Conservation (phyloP, 179 eudicot species). For the Gypsophila paniculata region DNA sequence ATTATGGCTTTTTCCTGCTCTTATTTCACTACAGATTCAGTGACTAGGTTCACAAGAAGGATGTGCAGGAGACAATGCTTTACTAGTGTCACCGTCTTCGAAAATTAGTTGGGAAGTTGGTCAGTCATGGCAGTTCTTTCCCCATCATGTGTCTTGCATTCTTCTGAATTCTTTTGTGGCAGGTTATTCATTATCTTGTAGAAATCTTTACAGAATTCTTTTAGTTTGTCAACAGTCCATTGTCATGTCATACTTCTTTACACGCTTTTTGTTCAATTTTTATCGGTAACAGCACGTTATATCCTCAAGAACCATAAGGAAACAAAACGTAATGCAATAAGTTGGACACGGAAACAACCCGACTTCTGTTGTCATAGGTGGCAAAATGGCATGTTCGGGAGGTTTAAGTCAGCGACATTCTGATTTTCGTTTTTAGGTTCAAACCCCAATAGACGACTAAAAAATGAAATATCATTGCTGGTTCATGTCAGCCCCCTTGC, state of each 20-base stretch:
- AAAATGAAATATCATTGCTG: neutral
- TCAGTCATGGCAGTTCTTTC: constrained; percentile 12
- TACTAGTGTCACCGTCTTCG: constrained; percentile 9
- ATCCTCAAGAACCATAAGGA: neutral
- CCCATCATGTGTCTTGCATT: constrained; percentile 12
- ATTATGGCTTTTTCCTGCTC: neutral
- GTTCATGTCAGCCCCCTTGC: neutral
- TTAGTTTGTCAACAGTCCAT: neutral
- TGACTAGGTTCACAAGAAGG: neutral
- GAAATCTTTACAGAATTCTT: neutral
- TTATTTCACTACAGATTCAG: neutral
- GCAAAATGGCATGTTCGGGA: neutral
- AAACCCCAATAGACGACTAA: neutral
- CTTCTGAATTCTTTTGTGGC: neutral
- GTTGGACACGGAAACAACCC: neutral
- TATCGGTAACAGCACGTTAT: neutral
- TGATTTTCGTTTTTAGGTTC: neutral
- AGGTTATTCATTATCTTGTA: neutral
- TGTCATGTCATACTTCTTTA: constrained; percentile 11
- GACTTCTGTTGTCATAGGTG: neutral
- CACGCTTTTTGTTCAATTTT: neutral
- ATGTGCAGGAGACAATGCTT: constrained; percentile 10
- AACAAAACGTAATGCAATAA: neutral
- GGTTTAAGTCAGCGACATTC: neutral
- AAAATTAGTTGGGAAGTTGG: constrained; percentile 18